Evolutionary conservation across 2,329 filamentous ascomycete genomes (phyloP), one percentile per base, ranked within the genome.

Genomic region (Didymella glomerata): DNA sequence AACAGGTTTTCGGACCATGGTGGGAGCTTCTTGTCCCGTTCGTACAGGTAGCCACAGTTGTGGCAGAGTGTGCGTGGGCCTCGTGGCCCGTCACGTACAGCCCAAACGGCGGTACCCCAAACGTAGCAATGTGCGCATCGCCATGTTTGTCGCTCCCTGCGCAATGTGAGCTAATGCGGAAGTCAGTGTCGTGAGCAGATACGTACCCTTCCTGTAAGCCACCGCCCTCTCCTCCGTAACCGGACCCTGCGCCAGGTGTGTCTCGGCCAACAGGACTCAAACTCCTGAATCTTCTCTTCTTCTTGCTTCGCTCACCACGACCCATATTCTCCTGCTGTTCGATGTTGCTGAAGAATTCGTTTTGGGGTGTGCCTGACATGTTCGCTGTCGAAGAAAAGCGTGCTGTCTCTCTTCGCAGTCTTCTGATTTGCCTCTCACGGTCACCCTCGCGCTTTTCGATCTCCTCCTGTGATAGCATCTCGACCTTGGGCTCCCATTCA

Each of bases 371-470:
- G 28, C 91, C 90, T 4, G 89, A 82, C 83, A 96, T 92, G 57
- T 91, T 91, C 0, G 91, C 85, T 22, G 90, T 95, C 44, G 91
- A 94, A 57, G 91, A 95, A 76, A 98, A 97, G 25, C 93, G 86
- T 1, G 94, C 94, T 10, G 94, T 98, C 77, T 99, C 95, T 73
- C 95, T 85, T 55, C 95, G 86, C 63, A 97, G 80, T 59, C 95
- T 85, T 58, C 95, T 85, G 38, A 97, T 90, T 77, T 98, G 92
- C 54, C 95, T 85, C 78, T 99, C 95, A 41, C 95, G 86, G 74
- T 99, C 95, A 50, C 92, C 92, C 77, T 99, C 95, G 27, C 95
- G 87, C 80, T 96, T 96, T 79, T 99, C 95, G 53, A 99, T 98
- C 73, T 99, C 95, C 69, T 99, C 95, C 69, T 97, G 96, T 38